These are phyloP conservation scores for Medicago truncatula DNA, from an alignment of 306 rosid genomes.

Conservation along the genomic window MtrunA17r5.0-ANR NC_053048.1:45973001-45973500, in stretches of 20 bases:
- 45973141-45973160: conserved; percentile 31
- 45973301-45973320: conserved; percentile 63
- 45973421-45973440: conserved; percentile 67
- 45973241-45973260: conserved; percentile 77
- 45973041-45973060: not conserved
- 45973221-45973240: conserved; percentile 73
- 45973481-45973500: conserved; percentile 18
- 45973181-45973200: conserved; percentile 63
- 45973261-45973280: conserved; percentile 70
- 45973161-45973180: conserved; percentile 27
- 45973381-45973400: conserved; percentile 63
- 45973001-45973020: conserved; percentile 38
- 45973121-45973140: conserved; percentile 4
- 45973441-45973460: conserved; percentile 26
- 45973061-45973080: conserved; percentile 7
- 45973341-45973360: conserved; percentile 95
- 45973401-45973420: conserved; percentile 88
- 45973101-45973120: conserved; percentile 9
- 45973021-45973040: conserved; percentile 27
- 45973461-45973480: conserved; percentile 5
- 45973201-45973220: conserved; percentile 99
- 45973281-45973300: conserved; percentile 65
- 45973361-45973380: conserved; percentile 86
- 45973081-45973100: not conserved
- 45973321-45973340: conserved; percentile 83